Evolutionary conservation across 768 basidiomycete species (phyloP).

Genomic region (Hygrophorus russula): DNA sequence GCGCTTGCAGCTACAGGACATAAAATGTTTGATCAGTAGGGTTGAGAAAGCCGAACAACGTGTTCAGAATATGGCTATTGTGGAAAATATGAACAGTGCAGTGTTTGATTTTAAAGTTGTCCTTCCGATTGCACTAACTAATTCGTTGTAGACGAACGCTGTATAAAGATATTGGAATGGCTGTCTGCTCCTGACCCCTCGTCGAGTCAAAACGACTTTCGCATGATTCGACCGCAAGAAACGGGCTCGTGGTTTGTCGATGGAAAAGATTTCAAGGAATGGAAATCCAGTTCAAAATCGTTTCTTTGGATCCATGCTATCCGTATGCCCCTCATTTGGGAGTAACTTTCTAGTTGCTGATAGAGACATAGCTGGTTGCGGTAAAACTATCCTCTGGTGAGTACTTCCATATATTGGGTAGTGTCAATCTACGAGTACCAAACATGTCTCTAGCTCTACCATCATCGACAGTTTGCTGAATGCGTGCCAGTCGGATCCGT

Average conservation of each 20-base stretch:
- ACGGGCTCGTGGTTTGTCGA: not conserved
- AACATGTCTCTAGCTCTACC: not conserved
- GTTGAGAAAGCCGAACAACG: no score
- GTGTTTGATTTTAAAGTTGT: not conserved
- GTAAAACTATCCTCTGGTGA: constrained; percentile 6
- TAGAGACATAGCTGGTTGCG: no score
- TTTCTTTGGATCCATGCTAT: not conserved
- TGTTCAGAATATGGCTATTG: no score
- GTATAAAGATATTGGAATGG: no score
- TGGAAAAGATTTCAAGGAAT: not conserved
- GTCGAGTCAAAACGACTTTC: not conserved
- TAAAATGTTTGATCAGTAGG: no score
- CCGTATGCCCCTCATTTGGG: not conserved
- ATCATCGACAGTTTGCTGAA: not conserved
- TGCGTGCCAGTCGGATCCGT: not conserved
- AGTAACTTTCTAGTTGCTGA: not conserved
- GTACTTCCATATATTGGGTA: not conserved
- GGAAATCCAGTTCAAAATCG: not conserved
- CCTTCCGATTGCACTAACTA: not conserved
- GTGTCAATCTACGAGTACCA: not conserved
- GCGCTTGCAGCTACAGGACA: no score
- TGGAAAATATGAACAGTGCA: not conserved
- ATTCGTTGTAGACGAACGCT: no score
- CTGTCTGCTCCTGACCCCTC: constrained; percentile 1
- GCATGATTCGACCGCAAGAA: not conserved